Conservation (phyloP, 805 yeast species). For the Wickerhamomyces silvicola region DNA sequence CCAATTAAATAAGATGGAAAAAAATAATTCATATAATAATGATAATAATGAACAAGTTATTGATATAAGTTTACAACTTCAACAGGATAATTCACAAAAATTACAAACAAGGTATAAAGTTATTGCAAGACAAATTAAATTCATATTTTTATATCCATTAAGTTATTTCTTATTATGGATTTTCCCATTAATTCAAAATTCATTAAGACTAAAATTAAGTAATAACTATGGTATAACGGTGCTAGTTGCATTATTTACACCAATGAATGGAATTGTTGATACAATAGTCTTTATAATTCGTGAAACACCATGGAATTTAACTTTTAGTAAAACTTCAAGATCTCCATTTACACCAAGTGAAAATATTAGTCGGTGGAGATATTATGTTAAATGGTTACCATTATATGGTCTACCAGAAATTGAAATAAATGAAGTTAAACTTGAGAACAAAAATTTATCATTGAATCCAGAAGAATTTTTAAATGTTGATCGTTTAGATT, state of each 20-base stretch:
- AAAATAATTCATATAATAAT: slow-evolving; percentile 3
- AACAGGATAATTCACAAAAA: slow-evolving; percentile 24
- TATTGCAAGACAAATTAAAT: slow-evolving; percentile 71
- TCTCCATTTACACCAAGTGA: slow-evolving; percentile 18
- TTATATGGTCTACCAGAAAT: slow-evolving; percentile 37
- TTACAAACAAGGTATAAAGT: slow-evolving; percentile 58
- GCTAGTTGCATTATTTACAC: slow-evolving; percentile 71
- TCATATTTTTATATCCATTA: slow-evolving; percentile 77
- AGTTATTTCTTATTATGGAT: slow-evolving; percentile 79
- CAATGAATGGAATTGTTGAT: slow-evolving; percentile 75
- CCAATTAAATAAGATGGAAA: slow-evolving; percentile 30
- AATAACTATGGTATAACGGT: slow-evolving; percentile 59
- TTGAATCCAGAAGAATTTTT: slow-evolving; percentile 14
- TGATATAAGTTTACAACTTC: slow-evolving; percentile 15
- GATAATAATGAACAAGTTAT: slow-evolving; percentile 1
- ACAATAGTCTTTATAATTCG: slow-evolving; percentile 67
- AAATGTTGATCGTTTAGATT: slow-evolving; percentile 2
- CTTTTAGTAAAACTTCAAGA: slow-evolving; percentile 23
- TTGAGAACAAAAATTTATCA: neutral
- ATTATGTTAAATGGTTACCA: slow-evolving; percentile 34
- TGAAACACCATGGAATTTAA: slow-evolving; percentile 71
- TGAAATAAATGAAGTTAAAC: slow-evolving; percentile 7
- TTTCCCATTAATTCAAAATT: slow-evolving; percentile 66
- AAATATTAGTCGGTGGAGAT: slow-evolving; percentile 33
- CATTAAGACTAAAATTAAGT: slow-evolving; percentile 43